Conservation (phyloP, 805 yeast species). For the Kodamaea kakaduensis region DNA sequence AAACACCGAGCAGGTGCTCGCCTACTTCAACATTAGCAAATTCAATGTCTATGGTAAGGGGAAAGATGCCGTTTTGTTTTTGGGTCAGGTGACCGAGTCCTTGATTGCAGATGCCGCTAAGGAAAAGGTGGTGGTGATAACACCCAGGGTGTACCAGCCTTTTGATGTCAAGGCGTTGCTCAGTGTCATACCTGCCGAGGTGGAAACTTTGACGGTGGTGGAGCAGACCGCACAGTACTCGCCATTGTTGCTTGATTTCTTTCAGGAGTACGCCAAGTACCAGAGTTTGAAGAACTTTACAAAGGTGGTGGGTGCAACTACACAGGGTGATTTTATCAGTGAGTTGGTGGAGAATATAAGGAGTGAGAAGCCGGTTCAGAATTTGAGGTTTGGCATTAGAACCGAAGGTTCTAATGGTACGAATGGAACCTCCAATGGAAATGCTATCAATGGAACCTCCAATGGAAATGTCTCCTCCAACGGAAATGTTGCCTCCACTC, state of each 20-base stretch:
- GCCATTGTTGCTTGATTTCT: constrained; percentile 72
- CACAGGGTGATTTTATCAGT: constrained; percentile 26
- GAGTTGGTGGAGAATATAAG: constrained; percentile 51
- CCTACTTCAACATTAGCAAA: constrained; percentile 23
- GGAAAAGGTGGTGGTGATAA: constrained; percentile 45
- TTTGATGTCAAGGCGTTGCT: constrained; percentile 55
- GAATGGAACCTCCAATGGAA: neutral
- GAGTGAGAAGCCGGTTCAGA: constrained; percentile 55
- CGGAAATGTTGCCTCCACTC: constrained; percentile 15
- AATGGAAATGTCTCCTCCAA: constrained; percentile 29
- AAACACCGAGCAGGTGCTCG: constrained; percentile 20
- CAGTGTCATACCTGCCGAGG: constrained; percentile 48
- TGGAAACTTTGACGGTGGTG: constrained; percentile 54
- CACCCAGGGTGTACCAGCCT: constrained; percentile 69
- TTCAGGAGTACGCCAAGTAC: constrained; percentile 50
- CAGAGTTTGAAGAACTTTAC: constrained; percentile 46
- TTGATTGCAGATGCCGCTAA: constrained; percentile 38
- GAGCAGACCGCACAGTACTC: constrained; percentile 66
- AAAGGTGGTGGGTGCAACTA: constrained; percentile 44
- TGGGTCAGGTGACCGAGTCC: constrained; percentile 54
- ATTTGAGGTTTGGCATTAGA: constrained; percentile 63
- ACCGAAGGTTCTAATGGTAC: constrained; percentile 15
- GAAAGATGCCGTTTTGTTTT: constrained; percentile 51
- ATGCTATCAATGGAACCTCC: constrained; percentile 12
- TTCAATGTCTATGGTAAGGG: constrained; percentile 29